These are phyloP conservation scores for Monosporascus sp. DNA, from an alignment of 2,329 filamentous ascomycete genomes.

Conservation along the genomic window DNA sequence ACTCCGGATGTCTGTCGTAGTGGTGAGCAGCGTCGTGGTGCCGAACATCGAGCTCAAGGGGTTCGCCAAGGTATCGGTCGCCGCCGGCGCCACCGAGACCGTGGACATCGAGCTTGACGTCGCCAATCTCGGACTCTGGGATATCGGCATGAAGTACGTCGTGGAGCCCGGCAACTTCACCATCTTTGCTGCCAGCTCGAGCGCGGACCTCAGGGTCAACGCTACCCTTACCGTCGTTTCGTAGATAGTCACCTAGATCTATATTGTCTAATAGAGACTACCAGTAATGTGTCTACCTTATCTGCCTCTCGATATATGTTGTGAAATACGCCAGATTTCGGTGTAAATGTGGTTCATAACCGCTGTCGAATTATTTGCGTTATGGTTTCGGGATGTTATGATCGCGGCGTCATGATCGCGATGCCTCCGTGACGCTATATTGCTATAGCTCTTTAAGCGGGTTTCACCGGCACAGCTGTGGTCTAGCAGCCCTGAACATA, in stretches of 20 bases:
- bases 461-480: no score
- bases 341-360: no score
- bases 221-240: conserved; percentile 48
- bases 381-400: no score
- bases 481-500: no score
- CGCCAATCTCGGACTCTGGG: conserved; percentile 49
- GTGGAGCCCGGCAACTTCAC: conserved; percentile 67
- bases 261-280: not conserved
- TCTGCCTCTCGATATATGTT: not conserved
- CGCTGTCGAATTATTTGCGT: no score
- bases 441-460: no score
- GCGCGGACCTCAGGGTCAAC: conserved; percentile 50
- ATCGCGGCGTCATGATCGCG: no score
- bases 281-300: not conserved
- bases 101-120: conserved; percentile 44
- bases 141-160: conserved; percentile 61
- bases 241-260: not conserved
- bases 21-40: conserved; percentile 56
- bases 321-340: not conserved
- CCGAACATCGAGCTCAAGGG: conserved; percentile 61
- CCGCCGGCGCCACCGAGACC: conserved; percentile 52
- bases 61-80: conserved; percentile 60
- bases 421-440: no score
- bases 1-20: not conserved
- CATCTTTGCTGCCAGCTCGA: conserved; percentile 56